Evolutionary conservation across 805 yeast species (phyloP).

Genomic region (Saccharomycopsis sp.): DNA sequence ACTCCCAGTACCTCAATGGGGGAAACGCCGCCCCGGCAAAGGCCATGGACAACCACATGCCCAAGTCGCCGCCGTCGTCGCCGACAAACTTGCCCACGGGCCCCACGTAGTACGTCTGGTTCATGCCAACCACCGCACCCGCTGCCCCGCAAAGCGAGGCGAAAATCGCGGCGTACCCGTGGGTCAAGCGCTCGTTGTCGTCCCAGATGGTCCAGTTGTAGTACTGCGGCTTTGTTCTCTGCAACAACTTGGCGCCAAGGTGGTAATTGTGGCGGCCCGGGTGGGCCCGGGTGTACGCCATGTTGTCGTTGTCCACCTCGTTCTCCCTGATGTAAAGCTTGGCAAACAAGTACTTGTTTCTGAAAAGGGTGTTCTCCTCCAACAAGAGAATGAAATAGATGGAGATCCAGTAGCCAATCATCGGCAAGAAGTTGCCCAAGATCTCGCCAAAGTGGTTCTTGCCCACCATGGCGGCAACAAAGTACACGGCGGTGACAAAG

Average conservation of each 20-base stretch:
- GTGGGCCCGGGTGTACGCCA: not conserved
- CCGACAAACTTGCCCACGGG: slow-evolving; percentile 62
- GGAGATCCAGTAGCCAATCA: slow-evolving; percentile 88
- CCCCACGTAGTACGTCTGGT: slow-evolving; percentile 77
- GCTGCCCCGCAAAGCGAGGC: slow-evolving; percentile 64
- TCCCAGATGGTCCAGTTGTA: slow-evolving; percentile 77
- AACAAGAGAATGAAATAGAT: slow-evolving; percentile 64
- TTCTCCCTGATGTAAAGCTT: slow-evolving; percentile 15
- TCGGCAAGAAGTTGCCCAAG: slow-evolving; percentile 74
- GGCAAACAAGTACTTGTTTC: slow-evolving; percentile 34
- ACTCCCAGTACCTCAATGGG: slow-evolving; percentile 52
- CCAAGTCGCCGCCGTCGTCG: slow-evolving; percentile 67
- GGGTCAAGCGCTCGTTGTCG: slow-evolving; percentile 46
- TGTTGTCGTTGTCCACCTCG: slow-evolving; percentile 10
- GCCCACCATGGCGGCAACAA: slow-evolving; percentile 70
- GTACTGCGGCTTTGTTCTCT: slow-evolving; percentile 28
- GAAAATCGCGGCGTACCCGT: slow-evolving; percentile 61
- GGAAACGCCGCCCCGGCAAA: slow-evolving; percentile 62
- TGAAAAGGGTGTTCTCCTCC: slow-evolving; percentile 65
- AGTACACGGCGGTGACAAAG: slow-evolving; percentile 50
- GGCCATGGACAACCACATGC: slow-evolving; percentile 71
- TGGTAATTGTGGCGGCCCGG: too few species aligned
- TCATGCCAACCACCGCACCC: slow-evolving; percentile 83
- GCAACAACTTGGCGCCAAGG: slow-evolving; percentile 13
- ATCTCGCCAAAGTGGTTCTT: slow-evolving; percentile 62